A percentile compares a stretch with the other conserved stretches of the same genome.
These are phyloP conservation scores for Penicillium frequentans DNA, from an alignment of 2,329 filamentous ascomycete species.

Conservation along the genomic window DNA sequence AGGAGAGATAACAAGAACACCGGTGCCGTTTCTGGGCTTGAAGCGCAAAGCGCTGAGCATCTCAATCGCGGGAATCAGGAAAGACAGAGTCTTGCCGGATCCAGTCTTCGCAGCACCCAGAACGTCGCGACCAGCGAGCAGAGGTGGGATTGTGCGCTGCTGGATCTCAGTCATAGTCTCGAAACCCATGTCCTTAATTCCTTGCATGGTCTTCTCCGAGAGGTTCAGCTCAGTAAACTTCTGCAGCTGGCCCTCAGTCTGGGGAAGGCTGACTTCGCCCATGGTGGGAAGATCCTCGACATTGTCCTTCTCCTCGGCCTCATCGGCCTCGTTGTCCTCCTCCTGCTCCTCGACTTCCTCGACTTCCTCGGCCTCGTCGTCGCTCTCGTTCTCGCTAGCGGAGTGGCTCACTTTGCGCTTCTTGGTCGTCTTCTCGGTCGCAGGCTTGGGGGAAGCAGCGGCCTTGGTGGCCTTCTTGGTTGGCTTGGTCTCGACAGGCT, in stretches of 20 bases:
- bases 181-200: slow-evolving; percentile 89
- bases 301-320: slow-evolving; percentile 29
- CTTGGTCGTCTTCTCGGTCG: slow-evolving; percentile 31
- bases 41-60: slow-evolving; percentile 88
- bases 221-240: slow-evolving; percentile 81
- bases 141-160: slow-evolving; percentile 78
- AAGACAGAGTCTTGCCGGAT: slow-evolving; percentile 92
- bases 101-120: slow-evolving; percentile 95
- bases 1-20: slow-evolving; percentile 88
- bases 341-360: slow-evolving; percentile 31
- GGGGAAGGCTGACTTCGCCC: slow-evolving; percentile 56
- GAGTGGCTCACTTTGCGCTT: slow-evolving; percentile 41
- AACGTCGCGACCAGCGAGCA: slow-evolving; percentile 86
- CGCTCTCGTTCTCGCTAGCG: slow-evolving; percentile 36
- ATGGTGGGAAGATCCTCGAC: slow-evolving; percentile 53
- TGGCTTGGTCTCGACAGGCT: slow-evolving; percentile 25
- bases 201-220: slow-evolving; percentile 83
- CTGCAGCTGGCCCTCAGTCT: slow-evolving; percentile 61
- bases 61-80: slow-evolving; percentile 90
- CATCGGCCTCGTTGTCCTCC: slow-evolving; percentile 26
- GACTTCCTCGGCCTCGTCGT: slow-evolving; percentile 18
- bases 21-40: slow-evolving; percentile 90
- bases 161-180: slow-evolving; percentile 96
- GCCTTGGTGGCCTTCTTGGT: slow-evolving; percentile 22
- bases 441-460: slow-evolving; percentile 21